These are phyloP conservation scores for Mimosa bimucronata DNA, from an alignment of 306 rosid genomes.

Conservation along the genomic window DNA sequence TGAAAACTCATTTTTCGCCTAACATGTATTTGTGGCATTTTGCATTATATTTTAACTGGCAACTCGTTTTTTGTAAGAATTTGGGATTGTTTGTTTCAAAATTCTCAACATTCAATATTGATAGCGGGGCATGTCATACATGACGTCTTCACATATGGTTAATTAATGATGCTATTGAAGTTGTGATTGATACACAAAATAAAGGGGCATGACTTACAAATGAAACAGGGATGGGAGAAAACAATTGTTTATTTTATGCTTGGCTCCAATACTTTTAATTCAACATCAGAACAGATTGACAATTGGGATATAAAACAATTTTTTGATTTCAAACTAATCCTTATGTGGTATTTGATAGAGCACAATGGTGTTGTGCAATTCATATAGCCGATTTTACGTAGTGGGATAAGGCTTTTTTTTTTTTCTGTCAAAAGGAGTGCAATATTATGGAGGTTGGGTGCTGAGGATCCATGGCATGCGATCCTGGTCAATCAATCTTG, in stretches of 20 bases:
- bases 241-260: background rate
- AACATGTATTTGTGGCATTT: background rate
- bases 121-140: background rate
- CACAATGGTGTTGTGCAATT: too few species aligned
- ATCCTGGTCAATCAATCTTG: background rate
- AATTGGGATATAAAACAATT: background rate
- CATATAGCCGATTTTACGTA: too few species aligned
- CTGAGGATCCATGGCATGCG: constrained; percentile 9
- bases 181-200: background rate
- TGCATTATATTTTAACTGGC: background rate
- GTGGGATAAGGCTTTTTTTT: background rate
- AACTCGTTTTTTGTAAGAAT: background rate
- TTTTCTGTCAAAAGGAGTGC: background rate
- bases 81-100: constrained; percentile 2
- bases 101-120: constrained; percentile 9
- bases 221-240: background rate
- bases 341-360: too few species aligned
- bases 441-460: constrained; percentile 5
- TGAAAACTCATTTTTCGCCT: background rate
- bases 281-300: background rate
- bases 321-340: background rate
- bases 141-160: constrained; percentile 7
- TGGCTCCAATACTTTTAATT: constrained; percentile 1
- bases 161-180: background rate
- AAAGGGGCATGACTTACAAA: background rate